A percentile compares a stretch with the other conserved stretches of the same genome.
These are phyloP conservation scores for Pleurotus giganteus DNA, from an alignment of 768 basidiomycete species.

Conservation along the genomic window DNA sequence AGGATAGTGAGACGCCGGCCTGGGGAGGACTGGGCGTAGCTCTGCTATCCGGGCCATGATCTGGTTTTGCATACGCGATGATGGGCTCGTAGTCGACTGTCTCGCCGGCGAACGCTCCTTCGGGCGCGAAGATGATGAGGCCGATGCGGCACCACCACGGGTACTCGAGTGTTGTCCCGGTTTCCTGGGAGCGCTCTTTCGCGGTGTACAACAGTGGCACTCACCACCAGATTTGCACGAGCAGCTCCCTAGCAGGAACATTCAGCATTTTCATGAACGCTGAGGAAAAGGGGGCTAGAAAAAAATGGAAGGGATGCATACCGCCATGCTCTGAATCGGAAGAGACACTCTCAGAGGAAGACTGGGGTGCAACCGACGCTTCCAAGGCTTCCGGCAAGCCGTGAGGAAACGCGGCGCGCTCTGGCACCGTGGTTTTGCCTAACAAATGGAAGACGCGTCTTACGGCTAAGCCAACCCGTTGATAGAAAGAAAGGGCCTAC, in stretches of 20 bases:
- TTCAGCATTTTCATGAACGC: slow-evolving; percentile 7
- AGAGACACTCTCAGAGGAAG: slow-evolving; percentile 44
- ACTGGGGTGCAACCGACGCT: slow-evolving; percentile 53
- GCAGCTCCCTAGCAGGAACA: slow-evolving; percentile 40
- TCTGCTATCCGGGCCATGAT: slow-evolving; percentile 62
- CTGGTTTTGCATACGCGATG: slow-evolving; percentile 37
- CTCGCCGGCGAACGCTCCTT: slow-evolving; percentile 12
- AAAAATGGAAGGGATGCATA: slow-evolving; percentile 43
- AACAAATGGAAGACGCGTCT: slow-evolving; percentile 30
- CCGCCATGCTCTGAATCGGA: slow-evolving; percentile 66
- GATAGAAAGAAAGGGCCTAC: slow-evolving; percentile 8
- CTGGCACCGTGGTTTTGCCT: slow-evolving; percentile 62
- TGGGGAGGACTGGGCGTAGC: slow-evolving; percentile 69
- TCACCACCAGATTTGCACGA: slow-evolving; percentile 49
- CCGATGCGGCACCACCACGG: slow-evolving; percentile 17
- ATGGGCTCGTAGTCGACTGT: slow-evolving; percentile 11
- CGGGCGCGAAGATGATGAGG: slow-evolving; percentile 15
- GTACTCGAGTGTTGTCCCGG: slow-evolving; percentile 13
- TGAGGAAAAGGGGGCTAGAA: slow-evolving; percentile 33
- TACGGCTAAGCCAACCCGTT: slow-evolving; percentile 42
- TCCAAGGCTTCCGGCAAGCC: slow-evolving; percentile 72
- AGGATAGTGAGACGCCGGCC: slow-evolving; percentile 31
- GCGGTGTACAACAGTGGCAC: slow-evolving; percentile 60
- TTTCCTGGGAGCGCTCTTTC: slow-evolving; percentile 38
- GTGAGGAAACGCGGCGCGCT: slow-evolving; percentile 76